phyloP scores from a whole-genome alignment of 2,329 filamentous ascomycete species.

The Aspergillus japonicus region DNA sequence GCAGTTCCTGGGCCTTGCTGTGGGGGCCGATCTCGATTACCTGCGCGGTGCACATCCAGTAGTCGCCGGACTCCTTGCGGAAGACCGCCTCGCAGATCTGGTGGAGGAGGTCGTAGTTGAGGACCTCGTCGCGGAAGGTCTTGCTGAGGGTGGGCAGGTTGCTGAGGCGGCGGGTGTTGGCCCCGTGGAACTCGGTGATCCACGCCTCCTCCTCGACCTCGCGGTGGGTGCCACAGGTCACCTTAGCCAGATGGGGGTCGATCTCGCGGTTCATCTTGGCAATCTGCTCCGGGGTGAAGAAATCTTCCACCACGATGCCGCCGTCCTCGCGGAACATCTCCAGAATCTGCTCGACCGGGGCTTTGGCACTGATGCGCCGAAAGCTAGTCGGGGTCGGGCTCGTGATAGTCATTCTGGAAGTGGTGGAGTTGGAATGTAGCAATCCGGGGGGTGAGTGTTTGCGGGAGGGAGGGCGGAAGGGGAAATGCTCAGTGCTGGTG shows the following conservation, averaged over 20 bases:
- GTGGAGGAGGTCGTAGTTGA: slow-evolving; percentile 12
- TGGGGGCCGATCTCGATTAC: slow-evolving; percentile 16
- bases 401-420: too few species aligned
- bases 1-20: slow-evolving; percentile 11
- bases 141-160: background rate
- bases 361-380: background rate
- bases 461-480: too few species aligned
- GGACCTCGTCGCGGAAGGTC: slow-evolving; percentile 9
- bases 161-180: background rate
- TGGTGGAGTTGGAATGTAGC: too few species aligned
- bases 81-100: slow-evolving; percentile 7
- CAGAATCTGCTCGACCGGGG: background rate
- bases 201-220: background rate
- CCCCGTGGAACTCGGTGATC: background rate
- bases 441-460: too few species aligned
- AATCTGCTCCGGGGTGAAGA: background rate
- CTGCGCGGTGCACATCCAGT: slow-evolving; percentile 15
- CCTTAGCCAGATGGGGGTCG: background rate
- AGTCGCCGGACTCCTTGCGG: slow-evolving; percentile 5
- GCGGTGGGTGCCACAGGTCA: background rate
- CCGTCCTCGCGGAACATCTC: background rate
- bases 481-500: too few species aligned
- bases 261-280: background rate
- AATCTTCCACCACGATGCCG: background rate
- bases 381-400: too few species aligned